Base-by-base conservation (phyloP, 2,329 filamentous ascomycete species). In the Fonsecaea nubica region DNA sequence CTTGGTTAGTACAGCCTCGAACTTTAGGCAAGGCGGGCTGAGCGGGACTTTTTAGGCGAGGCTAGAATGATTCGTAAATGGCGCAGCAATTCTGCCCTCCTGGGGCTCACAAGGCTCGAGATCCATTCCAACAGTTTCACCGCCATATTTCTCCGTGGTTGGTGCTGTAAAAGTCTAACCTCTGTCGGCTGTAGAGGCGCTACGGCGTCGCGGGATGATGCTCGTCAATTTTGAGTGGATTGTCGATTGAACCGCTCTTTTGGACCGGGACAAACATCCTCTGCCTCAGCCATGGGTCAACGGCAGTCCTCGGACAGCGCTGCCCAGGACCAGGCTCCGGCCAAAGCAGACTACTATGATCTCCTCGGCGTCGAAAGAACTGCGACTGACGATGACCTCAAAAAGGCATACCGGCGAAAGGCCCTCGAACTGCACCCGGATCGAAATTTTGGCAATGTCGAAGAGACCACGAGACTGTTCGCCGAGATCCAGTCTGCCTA, bases 391-490 rank as follows among this genome's bases (percentile, higher is more conserved):
- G 91, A 96, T 63, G 93, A 97, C 89, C 93, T 99, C 75, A 97
- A 97, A 75, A 96, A 92, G 75, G 93, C 93, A 13, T 99, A 99
- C 79, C 88, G 92, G 70, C 89, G 83, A 68, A 97, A 94, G 77
- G 95, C 95, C 1, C 87, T 99, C 57, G 93, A 97, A 77, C 84
- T 98, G 9, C 95, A 99, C 77, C 95, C 95, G 0, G 95, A 99
- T 79, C 91, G 93, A 72, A 99, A 99, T 78, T 90, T 91, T 77
- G 90, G 91, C 73, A 90, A 97, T 75, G 89, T 90, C 68, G 92
- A 96, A 74, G 86, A 88, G 69, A 89, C 94, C 2, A 99, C 95
- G 1, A 86, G 84, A 71, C 88, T 89, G 60, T 99, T 99, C 76
- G 93, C 95, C 58, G 93, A 97, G 76, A 85, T 98, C 33, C 94